Conservation (phyloP, 129 eudicot species). For the Lonicera japonica region DNA sequence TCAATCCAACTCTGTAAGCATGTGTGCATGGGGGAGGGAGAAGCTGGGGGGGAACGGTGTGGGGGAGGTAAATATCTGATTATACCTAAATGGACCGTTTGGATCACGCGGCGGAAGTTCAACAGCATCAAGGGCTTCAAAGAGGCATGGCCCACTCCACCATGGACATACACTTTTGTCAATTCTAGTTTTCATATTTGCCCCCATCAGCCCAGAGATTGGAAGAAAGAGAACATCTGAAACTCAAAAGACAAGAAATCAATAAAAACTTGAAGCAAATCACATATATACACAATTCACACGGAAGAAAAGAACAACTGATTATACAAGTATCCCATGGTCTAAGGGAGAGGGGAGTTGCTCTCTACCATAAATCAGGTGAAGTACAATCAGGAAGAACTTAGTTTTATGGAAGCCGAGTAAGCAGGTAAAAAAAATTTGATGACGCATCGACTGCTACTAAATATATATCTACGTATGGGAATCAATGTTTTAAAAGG, state of each 20-base stretch:
- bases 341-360: no score
- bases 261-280: background rate
- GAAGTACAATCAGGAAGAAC: no score
- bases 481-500: no score
- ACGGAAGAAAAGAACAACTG: no score
- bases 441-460: no score
- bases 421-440: no score
- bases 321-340: background rate
- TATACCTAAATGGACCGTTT: slow-evolving; percentile 74
- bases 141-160: slow-evolving; percentile 86
- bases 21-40: background rate
- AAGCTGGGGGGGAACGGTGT: no score
- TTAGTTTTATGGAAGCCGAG: no score
- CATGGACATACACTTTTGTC: slow-evolving; percentile 62
- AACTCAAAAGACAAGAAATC: background rate
- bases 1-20: no score
- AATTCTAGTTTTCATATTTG: slow-evolving; percentile 66
- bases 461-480: no score
- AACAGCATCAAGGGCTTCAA: slow-evolving; percentile 79
- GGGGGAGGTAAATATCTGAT: background rate
- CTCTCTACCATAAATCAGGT: no score
- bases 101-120: slow-evolving; percentile 84
- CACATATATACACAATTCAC: background rate
- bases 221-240: slow-evolving; percentile 91
- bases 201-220: slow-evolving; percentile 72